Evolutionary conservation across 352 stramenopile genomes (phyloP), one percentile per base, ranked within the genome.

Genomic region (Phytopythium mirpurense): DNA sequence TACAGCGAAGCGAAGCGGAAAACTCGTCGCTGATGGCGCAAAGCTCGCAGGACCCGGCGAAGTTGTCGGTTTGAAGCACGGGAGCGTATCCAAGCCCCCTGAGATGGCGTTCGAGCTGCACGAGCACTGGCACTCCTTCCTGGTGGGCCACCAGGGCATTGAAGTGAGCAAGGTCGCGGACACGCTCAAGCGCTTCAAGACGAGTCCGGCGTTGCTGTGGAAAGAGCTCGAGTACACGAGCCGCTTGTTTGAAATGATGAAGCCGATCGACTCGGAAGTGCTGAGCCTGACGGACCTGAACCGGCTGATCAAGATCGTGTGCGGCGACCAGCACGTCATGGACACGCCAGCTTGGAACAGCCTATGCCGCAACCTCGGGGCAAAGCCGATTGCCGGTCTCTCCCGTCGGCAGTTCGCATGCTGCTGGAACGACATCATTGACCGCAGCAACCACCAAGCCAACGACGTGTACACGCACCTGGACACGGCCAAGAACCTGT

Each of bases 151-250:
- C 50, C 57, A 80, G 19, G 70, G 59, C n/a, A 59, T 82, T n/a
- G 69, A 78, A 11, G 53, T 59, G 11, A 56, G 50, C 1, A 78
- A 81, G 23, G 55, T 86, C 5, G 61, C 65, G 21, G 57, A 75
- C 10, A 80, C 71, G 8, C 59, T 86, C 6, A 75, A 74, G 41
- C 55, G 62, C 16, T 82, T 86, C 43, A 67, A 79, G 24, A 81
- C 70, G 0, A 76, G 60, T 3, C 74, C 74, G 5, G 60, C 67
- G 0, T 54, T 57, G 29, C 31, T 86, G 0, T 86, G 74, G 74
- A 53, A 80, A 51, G 65, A 78, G 18, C 64, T 86, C 7, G 74
- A 83, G 57, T 83, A 83, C 45, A 78, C 74, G 2, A 80, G 65
- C 34, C 38, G 68, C 18, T 51, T 86, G 7, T 86, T 82, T 29